Evolutionary conservation across 2,329 filamentous ascomycete species (phyloP), one percentile per base, ranked within the genome.

Genomic region (Aspergillus latus): DNA sequence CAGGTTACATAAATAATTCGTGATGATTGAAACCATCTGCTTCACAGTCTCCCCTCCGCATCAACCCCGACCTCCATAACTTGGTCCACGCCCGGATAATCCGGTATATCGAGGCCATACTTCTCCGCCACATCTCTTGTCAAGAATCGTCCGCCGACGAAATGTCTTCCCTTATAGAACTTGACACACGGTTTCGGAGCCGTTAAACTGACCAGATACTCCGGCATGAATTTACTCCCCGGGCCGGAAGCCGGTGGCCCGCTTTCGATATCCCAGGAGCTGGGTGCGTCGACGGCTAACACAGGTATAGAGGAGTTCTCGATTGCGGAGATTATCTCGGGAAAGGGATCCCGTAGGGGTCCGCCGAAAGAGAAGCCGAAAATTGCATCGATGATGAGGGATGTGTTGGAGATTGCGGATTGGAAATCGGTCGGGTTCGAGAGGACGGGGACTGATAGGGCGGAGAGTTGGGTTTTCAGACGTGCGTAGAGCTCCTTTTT

Each of bases 341-440:
- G 87, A 69, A 97, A 99, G 1, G 94, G 94, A 62, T 96, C 90
- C n/a, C 94, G 87, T 52, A 99, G 88, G 62, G 94, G 88, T 5
- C 92, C 93, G 1, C 87, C 88, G 77, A 99, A 99, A 59, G 89
- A 94, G 78, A 99, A 99, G 6, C 90, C 92, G 70, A 99, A 99
- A 60, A 99, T 90, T 8, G 94, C 91, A 74, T 99, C 94, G 57
- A 99, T 80, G 52, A 99, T 77, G 63, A 96, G 89, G 69, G 97
- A 88, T 2, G 88, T 82, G 52, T 84, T 80, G 45, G 79, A 75
- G 5, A 96, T 72, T 4, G 89, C 87, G 4, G 76, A 65, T 2
- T 80, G 70, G 66, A 97, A 96, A 72, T 97, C 90, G 13, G 90
- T 82, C 13, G 88, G 87, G 15, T 26, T 2, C 6, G 49, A 42